phyloP scores from a whole-genome alignment of 345 rosid genomes.

The Brassica carinata region DNA sequence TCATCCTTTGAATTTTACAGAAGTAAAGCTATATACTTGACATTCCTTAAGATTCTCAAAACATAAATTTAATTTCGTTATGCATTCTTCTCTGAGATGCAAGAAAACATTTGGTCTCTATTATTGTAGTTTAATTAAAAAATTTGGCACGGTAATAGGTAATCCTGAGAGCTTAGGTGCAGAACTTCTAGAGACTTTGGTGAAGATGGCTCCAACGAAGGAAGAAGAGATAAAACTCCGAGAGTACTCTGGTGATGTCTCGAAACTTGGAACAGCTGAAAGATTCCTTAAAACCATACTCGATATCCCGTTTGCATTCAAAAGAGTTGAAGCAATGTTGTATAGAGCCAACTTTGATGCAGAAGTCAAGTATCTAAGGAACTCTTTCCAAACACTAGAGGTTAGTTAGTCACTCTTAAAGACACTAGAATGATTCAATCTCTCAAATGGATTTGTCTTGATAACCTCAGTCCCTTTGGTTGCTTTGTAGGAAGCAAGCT shows the following conservation, averaged over 20 bases:
- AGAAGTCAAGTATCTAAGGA: constrained; percentile 83
- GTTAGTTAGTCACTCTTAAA: constrained; percentile 41
- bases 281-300: constrained; percentile 87
- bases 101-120: constrained; percentile 3
- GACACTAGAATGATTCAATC: neutral
- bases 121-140: neutral
- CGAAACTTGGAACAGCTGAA: constrained; percentile 90
- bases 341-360: constrained; percentile 94
- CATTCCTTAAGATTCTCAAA: constrained; percentile 11
- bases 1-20: neutral
- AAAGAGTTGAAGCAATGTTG: constrained; percentile 95
- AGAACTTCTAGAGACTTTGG: constrained; percentile 92
- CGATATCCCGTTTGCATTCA: constrained; percentile 88
- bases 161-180: constrained; percentile 84
- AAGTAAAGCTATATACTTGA: neutral
- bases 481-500: constrained; percentile 70
- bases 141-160: constrained; percentile 49
- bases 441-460: neutral
- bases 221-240: constrained; percentile 96
- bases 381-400: constrained; percentile 89
- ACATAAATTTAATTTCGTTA: neutral
- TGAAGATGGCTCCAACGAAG: constrained; percentile 97
- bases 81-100: neutral
- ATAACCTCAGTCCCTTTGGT: neutral
- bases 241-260: constrained; percentile 69